These are phyloP conservation scores for Penicillium goetzii DNA, from an alignment of 495 filamentous ascomycete species.

Conservation along the genomic window DNA sequence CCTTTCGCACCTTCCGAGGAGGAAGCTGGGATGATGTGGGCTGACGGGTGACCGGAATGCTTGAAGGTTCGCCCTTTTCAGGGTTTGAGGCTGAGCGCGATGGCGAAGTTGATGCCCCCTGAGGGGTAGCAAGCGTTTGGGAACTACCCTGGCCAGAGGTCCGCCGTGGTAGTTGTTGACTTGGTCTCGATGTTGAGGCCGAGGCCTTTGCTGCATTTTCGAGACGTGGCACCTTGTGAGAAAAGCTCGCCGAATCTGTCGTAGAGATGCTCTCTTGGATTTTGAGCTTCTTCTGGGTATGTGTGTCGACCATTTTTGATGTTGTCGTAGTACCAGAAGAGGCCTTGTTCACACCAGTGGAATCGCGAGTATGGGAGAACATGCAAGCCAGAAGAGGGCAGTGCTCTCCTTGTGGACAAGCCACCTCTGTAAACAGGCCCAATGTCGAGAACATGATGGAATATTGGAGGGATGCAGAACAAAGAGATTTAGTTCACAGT, in stretches of 20 bases:
- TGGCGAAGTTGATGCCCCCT: constrained; percentile 50
- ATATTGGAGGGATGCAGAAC: constrained; percentile 12
- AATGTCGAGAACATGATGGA: constrained; percentile 67
- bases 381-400: constrained; percentile 63
- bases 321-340: neutral
- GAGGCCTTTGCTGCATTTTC: neutral
- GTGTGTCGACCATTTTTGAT: constrained; percentile 2
- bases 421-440: constrained; percentile 64
- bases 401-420: constrained; percentile 62
- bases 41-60: constrained; percentile 15
- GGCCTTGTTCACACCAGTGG: neutral
- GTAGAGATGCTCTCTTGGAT: neutral
- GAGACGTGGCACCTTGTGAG: neutral
- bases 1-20: constrained; percentile 44
- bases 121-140: constrained; percentile 30
- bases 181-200: neutral
- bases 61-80: constrained; percentile 12
- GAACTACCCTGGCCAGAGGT: neutral
- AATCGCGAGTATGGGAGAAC: constrained; percentile 53
- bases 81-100: constrained; percentile 21
- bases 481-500: constrained; percentile 18
- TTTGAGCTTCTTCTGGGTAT: constrained; percentile 14
- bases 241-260: neutral
- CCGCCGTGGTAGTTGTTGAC: neutral
- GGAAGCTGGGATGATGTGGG: constrained; percentile 25